A percentile compares a stretch with the other conserved stretches of the same genome.
Evolutionary conservation across 2,329 filamentous ascomycete genomes (phyloP).

Genomic region (Sclerotiophoma versabilis): DNA sequence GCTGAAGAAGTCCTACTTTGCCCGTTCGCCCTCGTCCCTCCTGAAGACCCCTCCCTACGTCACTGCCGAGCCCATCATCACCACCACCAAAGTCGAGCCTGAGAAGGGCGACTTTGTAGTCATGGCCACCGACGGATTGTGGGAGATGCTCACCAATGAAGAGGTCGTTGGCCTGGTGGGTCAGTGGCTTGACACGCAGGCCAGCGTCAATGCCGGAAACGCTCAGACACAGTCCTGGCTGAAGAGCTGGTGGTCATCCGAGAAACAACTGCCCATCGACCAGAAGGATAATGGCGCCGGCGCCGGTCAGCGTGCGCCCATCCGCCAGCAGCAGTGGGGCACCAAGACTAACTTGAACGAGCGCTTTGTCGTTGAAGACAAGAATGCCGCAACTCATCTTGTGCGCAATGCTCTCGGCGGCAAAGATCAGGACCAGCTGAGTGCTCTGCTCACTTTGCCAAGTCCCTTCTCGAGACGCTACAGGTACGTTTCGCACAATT

Average conservation of each 20-base stretch:
- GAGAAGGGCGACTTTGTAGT: slow-evolving; percentile 93
- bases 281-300: slow-evolving; percentile 58
- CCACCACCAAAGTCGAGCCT: slow-evolving; percentile 89
- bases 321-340: slow-evolving; percentile 91
- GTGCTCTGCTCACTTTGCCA: slow-evolving; percentile 87
- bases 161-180: slow-evolving; percentile 96
- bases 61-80: slow-evolving; percentile 93
- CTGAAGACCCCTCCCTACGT: slow-evolving; percentile 95
- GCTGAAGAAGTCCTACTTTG: slow-evolving; percentile 87
- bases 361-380: slow-evolving; percentile 92
- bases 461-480: slow-evolving; percentile 92
- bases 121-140: slow-evolving; percentile 93
- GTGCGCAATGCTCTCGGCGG: slow-evolving; percentile 94
- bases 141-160: slow-evolving; percentile 99
- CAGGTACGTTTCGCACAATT: slow-evolving; percentile 63
- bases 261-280: slow-evolving; percentile 77
- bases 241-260: slow-evolving; percentile 70
- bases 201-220: slow-evolving; percentile 46
- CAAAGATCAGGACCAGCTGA: slow-evolving; percentile 91
- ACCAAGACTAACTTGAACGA: slow-evolving; percentile 75
- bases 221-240: slow-evolving; percentile 67
- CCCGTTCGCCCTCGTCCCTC: slow-evolving; percentile 75
- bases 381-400: slow-evolving; percentile 94
- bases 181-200: slow-evolving; percentile 90
- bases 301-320: slow-evolving; percentile 83